Evolutionary conservation across 2,329 filamentous ascomycete genomes (phyloP).

Genomic region (Penicillium janthinellum): DNA sequence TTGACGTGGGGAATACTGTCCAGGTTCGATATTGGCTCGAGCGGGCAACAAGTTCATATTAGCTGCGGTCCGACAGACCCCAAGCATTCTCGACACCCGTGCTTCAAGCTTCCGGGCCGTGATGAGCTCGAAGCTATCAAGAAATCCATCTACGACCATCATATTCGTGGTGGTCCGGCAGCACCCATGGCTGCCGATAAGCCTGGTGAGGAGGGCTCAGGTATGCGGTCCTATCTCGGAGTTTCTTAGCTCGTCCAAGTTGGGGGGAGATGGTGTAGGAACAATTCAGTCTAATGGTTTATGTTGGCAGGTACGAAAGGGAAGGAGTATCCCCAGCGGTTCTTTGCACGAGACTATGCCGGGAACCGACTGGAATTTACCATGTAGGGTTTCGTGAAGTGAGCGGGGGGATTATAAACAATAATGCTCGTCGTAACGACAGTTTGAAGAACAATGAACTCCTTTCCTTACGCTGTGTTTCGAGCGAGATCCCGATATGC

Average conservation of each 20-base stretch:
- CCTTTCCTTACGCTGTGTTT: background rate
- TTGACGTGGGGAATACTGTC: background rate
- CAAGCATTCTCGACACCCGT: conserved; percentile 56
- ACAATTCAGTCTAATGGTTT: background rate
- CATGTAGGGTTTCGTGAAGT: background rate
- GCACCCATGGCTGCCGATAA: conserved; percentile 59
- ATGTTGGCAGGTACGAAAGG: conserved; percentile 51
- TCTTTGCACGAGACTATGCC: conserved; percentile 63
- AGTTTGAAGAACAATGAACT: background rate
- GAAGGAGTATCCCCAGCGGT: conserved; percentile 62
- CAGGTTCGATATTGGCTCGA: conserved; percentile 58
- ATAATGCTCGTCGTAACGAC: background rate
- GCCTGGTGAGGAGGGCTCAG: conserved; percentile 53
- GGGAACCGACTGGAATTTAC: conserved; percentile 59
- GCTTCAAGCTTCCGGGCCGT: conserved; percentile 55
- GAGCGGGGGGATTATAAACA: background rate
- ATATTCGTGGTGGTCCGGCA: conserved; percentile 49
- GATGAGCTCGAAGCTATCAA: conserved; percentile 55
- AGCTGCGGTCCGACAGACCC: conserved; percentile 48
- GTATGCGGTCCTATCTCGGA: conserved; percentile 22
- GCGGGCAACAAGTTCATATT: conserved; percentile 60
- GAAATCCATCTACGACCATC: conserved; percentile 55
- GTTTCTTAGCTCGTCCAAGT: background rate
- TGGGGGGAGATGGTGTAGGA: conserved; percentile 5
- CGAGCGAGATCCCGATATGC: background rate